A percentile compares a stretch with the other conserved stretches of the same genome.
These are phyloP conservation scores for Piedraia hortae DNA, from an alignment of 2,329 filamentous ascomycete species.

Conservation along the genomic window DNA sequence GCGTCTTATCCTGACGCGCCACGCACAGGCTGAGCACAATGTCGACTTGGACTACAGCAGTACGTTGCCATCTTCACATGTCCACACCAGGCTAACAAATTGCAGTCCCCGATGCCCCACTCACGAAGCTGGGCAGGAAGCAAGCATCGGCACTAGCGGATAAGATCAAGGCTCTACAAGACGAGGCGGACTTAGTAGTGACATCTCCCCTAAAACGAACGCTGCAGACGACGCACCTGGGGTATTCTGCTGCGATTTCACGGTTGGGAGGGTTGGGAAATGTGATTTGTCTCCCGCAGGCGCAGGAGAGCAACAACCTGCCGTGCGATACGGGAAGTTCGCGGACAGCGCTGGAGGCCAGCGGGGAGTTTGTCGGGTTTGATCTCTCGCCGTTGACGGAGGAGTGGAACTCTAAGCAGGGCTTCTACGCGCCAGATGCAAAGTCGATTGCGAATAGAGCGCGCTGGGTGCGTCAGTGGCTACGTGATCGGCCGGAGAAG, in stretches of 20 bases:
- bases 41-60: constrained; percentile 11
- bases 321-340: constrained; percentile 10
- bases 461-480: constrained; percentile 9
- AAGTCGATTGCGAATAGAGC: constrained; percentile 6
- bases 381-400: constrained; percentile 7
- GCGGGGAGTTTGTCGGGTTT: constrained; percentile 9
- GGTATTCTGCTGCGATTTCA: constrained; percentile 7
- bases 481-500: constrained; percentile 10
- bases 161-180: constrained; percentile 5
- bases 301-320: constrained; percentile 11
- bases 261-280: constrained; percentile 7
- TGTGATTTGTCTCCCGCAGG: constrained; percentile 9
- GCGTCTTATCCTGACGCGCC: constrained; percentile 10
- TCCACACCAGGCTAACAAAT: background rate
- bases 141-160: constrained; percentile 11
- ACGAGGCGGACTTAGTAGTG: constrained; percentile 9
- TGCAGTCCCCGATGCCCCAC: constrained; percentile 10
- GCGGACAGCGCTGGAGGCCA: constrained; percentile 5
- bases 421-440: constrained; percentile 8
- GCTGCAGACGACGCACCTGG: constrained; percentile 10
- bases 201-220: constrained; percentile 11
- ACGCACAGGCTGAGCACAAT: constrained; percentile 13
- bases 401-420: constrained; percentile 11
- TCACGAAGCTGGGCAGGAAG: constrained; percentile 11
- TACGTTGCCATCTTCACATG: constrained; percentile 3